Conservation (phyloP, 148 eudicot species). For the Fallopia convolvulus region DNA sequence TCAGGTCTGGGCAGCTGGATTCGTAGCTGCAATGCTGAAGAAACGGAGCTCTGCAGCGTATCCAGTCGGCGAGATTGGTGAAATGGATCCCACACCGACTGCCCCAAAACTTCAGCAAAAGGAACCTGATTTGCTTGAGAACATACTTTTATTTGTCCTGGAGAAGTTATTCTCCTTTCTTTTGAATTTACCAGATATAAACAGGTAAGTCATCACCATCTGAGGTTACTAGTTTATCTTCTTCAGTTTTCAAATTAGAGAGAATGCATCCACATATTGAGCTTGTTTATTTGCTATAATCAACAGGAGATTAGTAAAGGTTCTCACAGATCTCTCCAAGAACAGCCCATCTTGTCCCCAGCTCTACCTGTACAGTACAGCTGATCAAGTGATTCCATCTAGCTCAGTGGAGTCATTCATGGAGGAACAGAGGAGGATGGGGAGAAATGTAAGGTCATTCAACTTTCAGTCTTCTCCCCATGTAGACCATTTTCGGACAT, state of each 20-base stretch:
- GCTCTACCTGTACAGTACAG: conserved; percentile 89
- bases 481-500: conserved; percentile 84
- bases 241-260: not conserved
- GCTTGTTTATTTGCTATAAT: not conserved
- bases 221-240: not conserved
- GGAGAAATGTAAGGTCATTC: conserved; percentile 47
- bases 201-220: conserved; percentile 41
- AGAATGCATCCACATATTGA: not conserved
- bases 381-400: conserved; percentile 68
- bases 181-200: conserved; percentile 54
- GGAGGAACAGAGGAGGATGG: conserved; percentile 56
- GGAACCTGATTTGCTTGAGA: conserved; percentile 41
- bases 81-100: conserved; percentile 16
- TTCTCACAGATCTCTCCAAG: not conserved
- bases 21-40: conserved; percentile 77
- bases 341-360: conserved; percentile 55
- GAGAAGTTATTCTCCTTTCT: conserved; percentile 71
- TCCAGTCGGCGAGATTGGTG: conserved; percentile 28
- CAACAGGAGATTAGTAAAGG: conserved; percentile 47
- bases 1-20: conserved; percentile 99
- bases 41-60: conserved; percentile 50
- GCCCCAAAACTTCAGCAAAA: conserved; percentile 27
- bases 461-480: conserved; percentile 82
- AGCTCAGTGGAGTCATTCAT: conserved; percentile 59
- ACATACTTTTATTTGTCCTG: conserved; percentile 35